Base-by-base conservation (phyloP, 768 basidiomycete genomes). In the Phaffia tasmanica region DNA sequence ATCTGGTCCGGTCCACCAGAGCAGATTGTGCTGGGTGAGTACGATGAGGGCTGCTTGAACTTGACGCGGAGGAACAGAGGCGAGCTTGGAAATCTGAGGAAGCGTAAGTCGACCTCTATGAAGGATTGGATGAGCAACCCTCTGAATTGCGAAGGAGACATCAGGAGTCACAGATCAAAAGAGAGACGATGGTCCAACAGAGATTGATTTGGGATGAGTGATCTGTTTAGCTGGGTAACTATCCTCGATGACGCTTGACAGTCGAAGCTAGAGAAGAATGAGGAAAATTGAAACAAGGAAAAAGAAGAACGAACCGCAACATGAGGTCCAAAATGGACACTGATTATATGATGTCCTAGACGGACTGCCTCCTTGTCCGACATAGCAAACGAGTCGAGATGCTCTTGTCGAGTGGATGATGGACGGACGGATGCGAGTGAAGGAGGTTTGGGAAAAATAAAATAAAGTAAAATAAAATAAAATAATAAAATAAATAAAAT, bases 11-110 rank as follows among this genome's bases (percentile, higher is more conserved):
- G 67, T 64, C 56, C 62, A 53, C 88, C 90, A 92, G 54, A 93
- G 79, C 54, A 95, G 76, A 76, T 95, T 92, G 74, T 97, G 93
- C 74, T 97, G 93, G 21, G 93, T 81, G 62, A 97, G 82, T 55
- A 86, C 82, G 55, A 95, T 79, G 23, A 93, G 78, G 23, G 84
- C 81, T 30, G 85, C 84, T 62, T 86, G 84, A 18, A 86, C 81
- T 0, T 81, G 83, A 29, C 85, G 83, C 14, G 84, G 46, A 5
- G 66, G 54, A 11, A 46, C 46, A 6, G 60, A 62, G 8, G 47
- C 56, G 21, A 69, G 62, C 49, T 59, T 63, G n/a, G 62, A 57
- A 14, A 69, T 62, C 21, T 57, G 57, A 4, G 62, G 62, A 23
- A 69, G 63, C 23, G 57, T 53, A 25, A 69, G 67, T 46, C 57